Evolutionary conservation across 208 protist species (phyloP).

Genomic region (Histomonas meleagridis): DNA sequence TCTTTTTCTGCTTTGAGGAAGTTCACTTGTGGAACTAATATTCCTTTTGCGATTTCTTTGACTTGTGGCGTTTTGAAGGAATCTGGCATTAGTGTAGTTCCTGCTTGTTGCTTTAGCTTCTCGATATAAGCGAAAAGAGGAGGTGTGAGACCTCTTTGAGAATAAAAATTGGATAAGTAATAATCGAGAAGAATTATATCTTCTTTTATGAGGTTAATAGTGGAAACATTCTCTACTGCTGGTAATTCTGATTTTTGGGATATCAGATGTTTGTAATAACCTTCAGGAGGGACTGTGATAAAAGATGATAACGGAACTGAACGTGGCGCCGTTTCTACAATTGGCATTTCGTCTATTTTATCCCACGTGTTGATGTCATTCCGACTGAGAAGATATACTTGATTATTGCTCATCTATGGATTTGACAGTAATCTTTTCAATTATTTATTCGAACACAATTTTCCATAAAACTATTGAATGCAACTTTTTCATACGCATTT

Average conservation of each 20-base stretch:
- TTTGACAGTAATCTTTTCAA: too few species aligned
- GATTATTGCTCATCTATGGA: too few species aligned
- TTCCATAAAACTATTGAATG: too few species aligned
- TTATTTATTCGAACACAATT: too few species aligned
- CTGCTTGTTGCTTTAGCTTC: neutral
- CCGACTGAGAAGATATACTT: too few species aligned
- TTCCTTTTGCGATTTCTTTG: neutral
- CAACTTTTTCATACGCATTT: too few species aligned
- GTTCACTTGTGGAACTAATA: neutral
- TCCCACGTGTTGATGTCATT: too few species aligned
- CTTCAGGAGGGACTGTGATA: neutral
- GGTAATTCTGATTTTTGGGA: neutral
- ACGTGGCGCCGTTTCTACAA: neutral
- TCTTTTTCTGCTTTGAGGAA: neutral
- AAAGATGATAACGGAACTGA: neutral
- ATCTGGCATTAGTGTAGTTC: neutral
- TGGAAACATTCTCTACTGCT: neutral
- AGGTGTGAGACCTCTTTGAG: neutral
- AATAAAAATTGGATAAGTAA: neutral
- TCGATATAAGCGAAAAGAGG: neutral
- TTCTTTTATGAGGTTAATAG: neutral
- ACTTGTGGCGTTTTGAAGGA: neutral
- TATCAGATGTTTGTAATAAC: neutral
- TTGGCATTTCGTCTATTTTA: neutral
- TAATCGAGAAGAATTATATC: neutral